These are phyloP conservation scores for Fusarium pseudocircinatum DNA, from an alignment of 2,329 filamentous ascomycete species.

Conservation along the genomic window DNA sequence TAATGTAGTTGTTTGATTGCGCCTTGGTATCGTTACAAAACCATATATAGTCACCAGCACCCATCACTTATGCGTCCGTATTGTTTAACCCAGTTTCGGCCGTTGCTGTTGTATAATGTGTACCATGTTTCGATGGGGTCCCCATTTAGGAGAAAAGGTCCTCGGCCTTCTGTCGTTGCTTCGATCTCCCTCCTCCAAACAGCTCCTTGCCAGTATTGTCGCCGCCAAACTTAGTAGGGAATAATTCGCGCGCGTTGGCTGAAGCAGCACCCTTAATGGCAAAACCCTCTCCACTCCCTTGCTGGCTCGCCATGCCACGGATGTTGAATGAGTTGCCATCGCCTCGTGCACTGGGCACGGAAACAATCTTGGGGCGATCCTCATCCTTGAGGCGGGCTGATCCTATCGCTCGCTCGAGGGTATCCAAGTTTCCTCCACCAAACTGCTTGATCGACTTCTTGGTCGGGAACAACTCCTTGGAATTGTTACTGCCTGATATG, in stretches of 20 bases:
- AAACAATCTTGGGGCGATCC: conserved; percentile 66
- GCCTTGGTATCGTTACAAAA: conserved; percentile 44
- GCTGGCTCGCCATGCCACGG: conserved; percentile 64
- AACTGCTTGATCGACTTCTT: conserved; percentile 42
- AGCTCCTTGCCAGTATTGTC: conserved; percentile 74
- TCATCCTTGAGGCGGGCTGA: conserved; percentile 51
- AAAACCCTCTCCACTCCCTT: conserved; percentile 60
- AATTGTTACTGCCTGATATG: conserved; percentile 43
- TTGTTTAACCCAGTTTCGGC: background rate
- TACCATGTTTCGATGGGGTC: conserved; percentile 49
- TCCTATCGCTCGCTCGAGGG: conserved; percentile 52
- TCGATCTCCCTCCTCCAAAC: conserved; percentile 60
- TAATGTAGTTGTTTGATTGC: conserved; percentile 29
- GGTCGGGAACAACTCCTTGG: conserved; percentile 54
- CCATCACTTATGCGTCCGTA: conserved; percentile 15
- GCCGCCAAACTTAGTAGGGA: conserved; percentile 69
- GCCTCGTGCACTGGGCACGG: conserved; percentile 56
- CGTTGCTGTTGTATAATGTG: background rate
- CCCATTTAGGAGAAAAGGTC: conserved; percentile 72
- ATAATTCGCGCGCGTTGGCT: conserved; percentile 69
- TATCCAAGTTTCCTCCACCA: conserved; percentile 48
- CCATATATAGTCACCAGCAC: conserved; percentile 32
- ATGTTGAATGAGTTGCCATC: conserved; percentile 64
- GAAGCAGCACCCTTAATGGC: conserved; percentile 70
- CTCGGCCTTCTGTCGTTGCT: conserved; percentile 75